Percentiles rank a stretch among this genome's conserved stretches.
Evolutionary conservation across 2,329 filamentous ascomycete genomes (phyloP).

Genomic region (Trichoderma sp.): DNA sequence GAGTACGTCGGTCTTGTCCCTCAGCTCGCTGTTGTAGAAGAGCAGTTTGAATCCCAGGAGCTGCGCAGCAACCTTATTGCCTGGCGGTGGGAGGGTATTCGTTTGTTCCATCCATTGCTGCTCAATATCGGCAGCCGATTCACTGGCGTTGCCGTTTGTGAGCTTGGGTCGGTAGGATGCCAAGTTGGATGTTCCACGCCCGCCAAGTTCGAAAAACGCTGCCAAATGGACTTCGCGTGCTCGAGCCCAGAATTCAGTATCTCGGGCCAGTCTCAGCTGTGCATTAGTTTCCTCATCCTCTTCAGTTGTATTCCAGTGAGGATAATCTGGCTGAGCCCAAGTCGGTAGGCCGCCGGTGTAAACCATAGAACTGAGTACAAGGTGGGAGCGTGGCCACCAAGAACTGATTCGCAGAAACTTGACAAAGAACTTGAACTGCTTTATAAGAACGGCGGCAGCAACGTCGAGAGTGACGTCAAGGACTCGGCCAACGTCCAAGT

Average conservation of each 20-base stretch:
- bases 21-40: conserved; percentile 82
- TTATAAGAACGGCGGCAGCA: conserved; percentile 88
- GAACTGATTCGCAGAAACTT: conserved; percentile 88
- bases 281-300: conserved; percentile 63
- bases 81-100: conserved; percentile 75
- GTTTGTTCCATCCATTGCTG: conserved; percentile 77
- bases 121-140: conserved; percentile 53
- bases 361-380: conserved; percentile 40
- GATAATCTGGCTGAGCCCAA: conserved; percentile 77
- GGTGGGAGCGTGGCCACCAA: conserved; percentile 81
- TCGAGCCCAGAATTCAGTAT: conserved; percentile 75
- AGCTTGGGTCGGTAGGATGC: conserved; percentile 48
- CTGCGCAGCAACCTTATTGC: conserved; percentile 90
- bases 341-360: conserved; percentile 68
- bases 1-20: conserved; percentile 71
- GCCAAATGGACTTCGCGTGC: conserved; percentile 73
- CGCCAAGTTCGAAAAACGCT: conserved; percentile 87
- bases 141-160: conserved; percentile 36
- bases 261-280: conserved; percentile 60
- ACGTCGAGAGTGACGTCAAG: conserved; percentile 94
- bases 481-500: conserved; percentile 91
- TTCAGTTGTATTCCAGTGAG: conserved; percentile 61
- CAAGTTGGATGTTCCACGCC: conserved; percentile 61
- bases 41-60: conserved; percentile 94
- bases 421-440: conserved; percentile 90